phyloP scores from a whole-genome alignment of 2,329 filamentous ascomycete genomes.

The Moelleriella libera region DNA sequence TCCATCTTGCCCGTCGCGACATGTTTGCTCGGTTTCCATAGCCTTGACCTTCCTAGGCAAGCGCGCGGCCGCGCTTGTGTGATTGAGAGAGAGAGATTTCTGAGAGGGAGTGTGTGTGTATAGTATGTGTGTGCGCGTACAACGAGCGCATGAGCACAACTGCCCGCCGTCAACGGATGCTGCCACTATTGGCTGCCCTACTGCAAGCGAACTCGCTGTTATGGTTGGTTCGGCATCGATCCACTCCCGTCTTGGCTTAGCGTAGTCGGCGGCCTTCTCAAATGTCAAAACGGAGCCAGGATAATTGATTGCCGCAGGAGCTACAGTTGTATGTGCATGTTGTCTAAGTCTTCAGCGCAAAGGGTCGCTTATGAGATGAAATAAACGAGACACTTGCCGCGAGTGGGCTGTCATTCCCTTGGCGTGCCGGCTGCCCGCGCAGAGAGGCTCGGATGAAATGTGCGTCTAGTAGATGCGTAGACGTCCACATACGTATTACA shows the following conservation, averaged over 20 bases:
- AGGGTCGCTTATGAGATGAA: too few species aligned
- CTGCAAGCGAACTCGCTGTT: background rate
- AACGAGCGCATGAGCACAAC: too few species aligned
- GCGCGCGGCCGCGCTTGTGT: too few species aligned
- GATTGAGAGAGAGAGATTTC: too few species aligned
- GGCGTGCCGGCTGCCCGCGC: too few species aligned
- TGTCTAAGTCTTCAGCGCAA: background rate
- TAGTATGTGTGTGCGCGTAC: background rate
- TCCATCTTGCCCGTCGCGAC: background rate
- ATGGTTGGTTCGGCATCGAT: conserved; percentile 1
- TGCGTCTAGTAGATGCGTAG: background rate
- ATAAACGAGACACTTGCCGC: too few species aligned
- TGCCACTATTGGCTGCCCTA: background rate
- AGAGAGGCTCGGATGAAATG: too few species aligned
- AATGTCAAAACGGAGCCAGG: background rate
- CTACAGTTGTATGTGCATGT: background rate
- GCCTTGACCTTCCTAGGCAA: background rate
- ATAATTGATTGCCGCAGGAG: background rate
- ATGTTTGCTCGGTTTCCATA: background rate
- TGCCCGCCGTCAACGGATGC: background rate
- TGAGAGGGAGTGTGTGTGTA: too few species aligned
- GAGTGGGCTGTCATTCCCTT: too few species aligned
- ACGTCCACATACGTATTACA: background rate
- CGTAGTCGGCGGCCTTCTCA: background rate
- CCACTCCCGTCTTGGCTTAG: background rate